Base-by-base conservation (phyloP, 1,284 basidiomycete genomes). In the Leccinum subrobustum region DNA sequence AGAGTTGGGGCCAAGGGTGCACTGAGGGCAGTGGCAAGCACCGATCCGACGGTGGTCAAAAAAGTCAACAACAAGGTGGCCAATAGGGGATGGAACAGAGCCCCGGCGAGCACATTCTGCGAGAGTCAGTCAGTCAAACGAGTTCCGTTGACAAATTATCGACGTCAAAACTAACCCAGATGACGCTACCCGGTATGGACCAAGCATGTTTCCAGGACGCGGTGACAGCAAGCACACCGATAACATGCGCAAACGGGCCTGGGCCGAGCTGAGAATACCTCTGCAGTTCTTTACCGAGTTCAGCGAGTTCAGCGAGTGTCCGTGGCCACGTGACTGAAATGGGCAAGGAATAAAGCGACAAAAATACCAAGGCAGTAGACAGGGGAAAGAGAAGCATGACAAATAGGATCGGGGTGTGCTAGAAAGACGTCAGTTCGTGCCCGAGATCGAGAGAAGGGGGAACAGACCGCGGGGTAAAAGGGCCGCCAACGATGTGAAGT, bases 171-270 rank as follows among this genome's bases (percentile, higher is more conserved):
- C 68, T 11, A 11, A 93, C 92, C 86, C 94, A 88, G 59, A 96
- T 82, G 57, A 95, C 93, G 63, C 92, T 93, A 5, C 93, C 93
- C 4, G 93, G 93, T 55, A 96, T 85, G 62, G 92, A 95, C 93
- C 93, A 96, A 6, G 93, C 93, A 73, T 96, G 94, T 76, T 95
- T 96, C 93, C 93, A 96, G 37, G 93, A 80, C 3, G 92, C 91
- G 20, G 90, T 87, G n/a, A 93, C 81, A 39, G 89, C 87, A 68
- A 96, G 82, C 42, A 94, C 92, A n/a, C 81, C 85, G 52, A 95
- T 73, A 52, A 93, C 88, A 72, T 93, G 91, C 4, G 82, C 81
- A 60, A 86, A 78, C 16, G 86, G 83, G 2, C 74, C 77, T 14
- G 78, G 67, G 5, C 89, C 89, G 63, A 87, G 89, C 68, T 88